These are phyloP conservation scores for Leccinum subspadiceum DNA, from an alignment of 1,284 basidiomycete species.

Conservation along the genomic window DNA sequence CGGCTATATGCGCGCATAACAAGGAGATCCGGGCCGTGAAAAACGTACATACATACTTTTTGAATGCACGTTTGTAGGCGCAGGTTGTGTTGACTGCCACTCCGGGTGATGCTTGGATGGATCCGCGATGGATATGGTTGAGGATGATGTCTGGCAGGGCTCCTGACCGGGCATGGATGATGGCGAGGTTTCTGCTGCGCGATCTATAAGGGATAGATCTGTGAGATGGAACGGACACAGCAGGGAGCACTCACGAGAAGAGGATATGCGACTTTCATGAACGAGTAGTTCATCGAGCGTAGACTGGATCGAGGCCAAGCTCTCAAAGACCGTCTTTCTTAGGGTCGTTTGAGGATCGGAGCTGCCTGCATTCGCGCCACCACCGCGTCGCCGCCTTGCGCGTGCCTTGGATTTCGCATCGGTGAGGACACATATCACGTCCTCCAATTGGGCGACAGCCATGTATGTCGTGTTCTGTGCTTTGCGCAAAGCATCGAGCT, in stretches of 20 bases:
- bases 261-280: slow-evolving; percentile 5
- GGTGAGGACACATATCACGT: slow-evolving; percentile 14
- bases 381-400: neutral
- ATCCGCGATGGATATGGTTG: neutral
- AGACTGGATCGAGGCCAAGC: slow-evolving; percentile 22
- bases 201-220: slow-evolving; percentile 4
- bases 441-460: slow-evolving; percentile 14
- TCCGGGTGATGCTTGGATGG: neutral
- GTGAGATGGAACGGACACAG: neutral
- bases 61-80: neutral
- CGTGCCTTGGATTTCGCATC: neutral
- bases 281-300: slow-evolving; percentile 20
- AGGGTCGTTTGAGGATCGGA: neutral
- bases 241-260: slow-evolving; percentile 14
- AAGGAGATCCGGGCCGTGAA: neutral
- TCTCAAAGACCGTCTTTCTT: slow-evolving; percentile 14
- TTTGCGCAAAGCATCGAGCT: slow-evolving; percentile 17
- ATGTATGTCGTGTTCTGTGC: slow-evolving; percentile 15
- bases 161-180: neutral
- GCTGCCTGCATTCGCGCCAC: neutral
- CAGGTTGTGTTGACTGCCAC: neutral
- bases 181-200: neutral
- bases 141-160: neutral
- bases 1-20: neutral
- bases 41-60: slow-evolving; percentile 14